A percentile compares a stretch with the other conserved stretches of the same genome.
Evolutionary conservation across 352 stramenopile genomes (phyloP).

Genomic region (Pythium oligandrum): DNA sequence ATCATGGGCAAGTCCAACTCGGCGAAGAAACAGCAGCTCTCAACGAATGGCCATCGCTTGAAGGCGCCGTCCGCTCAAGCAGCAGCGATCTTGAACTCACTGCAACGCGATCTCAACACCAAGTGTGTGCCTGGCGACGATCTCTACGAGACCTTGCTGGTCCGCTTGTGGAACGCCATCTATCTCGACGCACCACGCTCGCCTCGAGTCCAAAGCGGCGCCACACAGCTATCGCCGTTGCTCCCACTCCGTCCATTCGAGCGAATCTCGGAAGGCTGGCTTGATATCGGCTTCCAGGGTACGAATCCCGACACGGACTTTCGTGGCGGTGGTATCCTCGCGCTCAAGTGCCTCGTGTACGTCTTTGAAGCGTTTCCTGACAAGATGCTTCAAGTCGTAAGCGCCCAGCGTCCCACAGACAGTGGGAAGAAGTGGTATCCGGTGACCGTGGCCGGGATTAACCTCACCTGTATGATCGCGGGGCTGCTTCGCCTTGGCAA

Average conservation of each 20-base stretch:
- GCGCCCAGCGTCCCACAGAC: slow-evolving; percentile 35
- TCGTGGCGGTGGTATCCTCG: slow-evolving; percentile 66
- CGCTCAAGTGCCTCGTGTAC: slow-evolving; percentile 84
- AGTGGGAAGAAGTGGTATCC: slow-evolving; percentile 70
- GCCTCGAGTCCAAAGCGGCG: slow-evolving; percentile 5
- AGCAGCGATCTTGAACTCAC: slow-evolving; percentile 31
- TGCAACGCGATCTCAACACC: slow-evolving; percentile 59
- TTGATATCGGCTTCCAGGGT: slow-evolving; percentile 75
- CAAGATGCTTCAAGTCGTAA: slow-evolving; percentile 63
- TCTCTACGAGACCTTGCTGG: slow-evolving; percentile 57
- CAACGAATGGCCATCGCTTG: neutral
- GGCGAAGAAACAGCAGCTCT: slow-evolving; percentile 2
- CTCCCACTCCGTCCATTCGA: slow-evolving; percentile 24
- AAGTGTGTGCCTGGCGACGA: slow-evolving; percentile 59
- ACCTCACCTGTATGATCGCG: slow-evolving; percentile 77
- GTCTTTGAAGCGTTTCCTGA: slow-evolving; percentile 66
- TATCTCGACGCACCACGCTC: slow-evolving; percentile 27
- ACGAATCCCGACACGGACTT: slow-evolving; percentile 80
- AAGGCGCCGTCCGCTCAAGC: slow-evolving; percentile 32
- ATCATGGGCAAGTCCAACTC: slow-evolving; percentile 24
- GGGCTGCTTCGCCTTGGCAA: slow-evolving; percentile 64
- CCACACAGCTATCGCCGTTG: neutral
- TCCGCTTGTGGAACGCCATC: slow-evolving; percentile 59
- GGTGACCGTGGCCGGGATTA: slow-evolving; percentile 78
- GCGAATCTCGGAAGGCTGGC: slow-evolving; percentile 50